Conservation (phyloP, 2,329 filamentous ascomycete species). For the Septoria linicola region DNA sequence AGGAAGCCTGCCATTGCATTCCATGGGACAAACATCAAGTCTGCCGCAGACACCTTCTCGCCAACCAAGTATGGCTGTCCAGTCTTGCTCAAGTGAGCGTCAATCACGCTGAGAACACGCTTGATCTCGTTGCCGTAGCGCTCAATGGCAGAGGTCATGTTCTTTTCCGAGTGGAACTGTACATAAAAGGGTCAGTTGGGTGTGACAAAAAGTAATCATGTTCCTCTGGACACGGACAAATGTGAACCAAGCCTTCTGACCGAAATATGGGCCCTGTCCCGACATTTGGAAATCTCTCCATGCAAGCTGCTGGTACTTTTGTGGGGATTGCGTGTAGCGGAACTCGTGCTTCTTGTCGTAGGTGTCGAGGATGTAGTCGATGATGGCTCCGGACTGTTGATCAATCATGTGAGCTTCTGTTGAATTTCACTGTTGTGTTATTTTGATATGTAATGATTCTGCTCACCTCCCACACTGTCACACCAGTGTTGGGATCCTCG, state of each 20-base stretch:
- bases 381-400: slow-evolving; percentile 31
- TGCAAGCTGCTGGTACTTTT: slow-evolving; percentile 31
- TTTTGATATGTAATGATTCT: not conserved
- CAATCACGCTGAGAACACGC: slow-evolving; percentile 36
- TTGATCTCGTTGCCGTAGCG: slow-evolving; percentile 48
- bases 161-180: slow-evolving; percentile 19
- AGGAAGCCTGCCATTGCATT: slow-evolving; percentile 38
- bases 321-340: slow-evolving; percentile 25
- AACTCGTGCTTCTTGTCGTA: slow-evolving; percentile 37
- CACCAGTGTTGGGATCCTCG: slow-evolving; percentile 47
- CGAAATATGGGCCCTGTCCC: slow-evolving; percentile 40
- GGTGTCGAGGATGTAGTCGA: slow-evolving; percentile 33
- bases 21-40: not conserved
- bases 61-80: slow-evolving; percentile 45
- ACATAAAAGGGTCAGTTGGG: not conserved
- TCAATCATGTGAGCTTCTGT: no score
- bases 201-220: no score
- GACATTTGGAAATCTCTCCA: slow-evolving; percentile 37
- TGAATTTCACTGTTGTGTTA: not conserved
- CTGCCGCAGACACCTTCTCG: slow-evolving; percentile 20
- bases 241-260: slow-evolving; percentile 48
- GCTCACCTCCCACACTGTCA: slow-evolving; percentile 40
- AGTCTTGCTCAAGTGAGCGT: slow-evolving; percentile 1
- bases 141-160: slow-evolving; percentile 43
- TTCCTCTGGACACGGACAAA: no score